Evolutionary conservation across 2,329 filamentous ascomycete species (phyloP), one percentile per base, ranked within the genome.

Genomic region (Diatrype stigma): DNA sequence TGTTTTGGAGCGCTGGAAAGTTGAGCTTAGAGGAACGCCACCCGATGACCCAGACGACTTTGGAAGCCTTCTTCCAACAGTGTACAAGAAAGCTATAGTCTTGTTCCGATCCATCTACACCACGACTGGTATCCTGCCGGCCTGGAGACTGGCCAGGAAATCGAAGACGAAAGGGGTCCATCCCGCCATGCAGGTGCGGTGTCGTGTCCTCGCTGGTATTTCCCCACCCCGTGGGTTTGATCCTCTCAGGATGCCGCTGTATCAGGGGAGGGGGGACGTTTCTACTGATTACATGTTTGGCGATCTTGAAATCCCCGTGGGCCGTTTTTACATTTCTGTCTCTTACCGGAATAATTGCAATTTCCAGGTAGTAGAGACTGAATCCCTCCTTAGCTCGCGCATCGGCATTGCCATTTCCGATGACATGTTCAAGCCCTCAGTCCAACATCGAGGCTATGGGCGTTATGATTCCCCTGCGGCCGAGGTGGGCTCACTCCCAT

Each of bases 1-100:
- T 51, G 78, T 96, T 48, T 75, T 99, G 56, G 94, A 99, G 72
- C 82, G 93, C 60, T 99, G 94, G 94, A 86, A 79, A 51, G 81
- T 99, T 56, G 87, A 94, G 65, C 77, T 97, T 51, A 89, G 89
- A 64, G 81, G 82, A 59, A 72, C 73, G 51, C 69, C 76, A 51
- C 66, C 75, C 66, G 66, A 78, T 57, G 63, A 68, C 30, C 61
- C 67, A 16, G 76, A 81, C 45, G 82, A 81, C 65, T 89, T 85
- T 65, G 81, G 80, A 7, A 75, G 75, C 11, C 76, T 74, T 30
- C 74, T 97, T 47, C 91, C 94, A 14, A 93, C 90, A 48, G 85
- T 96, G 52, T 99, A 99, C 78, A 99, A 99, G 73, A 94, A 96
- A 72, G 90, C 89, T 61, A 96, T 99, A 57, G 88, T 97, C 59